These are phyloP conservation scores for Trichoderma breve DNA, from an alignment of 2,329 filamentous ascomycete species.

Conservation along the genomic window DNA sequence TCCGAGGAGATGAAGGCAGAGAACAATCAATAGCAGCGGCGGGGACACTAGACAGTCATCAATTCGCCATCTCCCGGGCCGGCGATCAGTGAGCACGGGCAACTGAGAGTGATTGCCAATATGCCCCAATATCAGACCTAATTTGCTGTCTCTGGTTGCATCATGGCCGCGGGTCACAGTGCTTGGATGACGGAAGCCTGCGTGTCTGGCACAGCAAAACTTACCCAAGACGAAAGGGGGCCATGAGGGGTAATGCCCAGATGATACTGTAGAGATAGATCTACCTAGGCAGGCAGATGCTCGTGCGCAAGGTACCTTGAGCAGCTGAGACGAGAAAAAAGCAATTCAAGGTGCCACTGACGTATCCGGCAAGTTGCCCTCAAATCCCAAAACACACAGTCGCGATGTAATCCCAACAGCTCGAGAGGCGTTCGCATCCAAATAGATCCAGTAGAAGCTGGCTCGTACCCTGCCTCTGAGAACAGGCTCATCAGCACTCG, in stretches of 20 bases:
- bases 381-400: neutral
- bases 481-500: neutral
- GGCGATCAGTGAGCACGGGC: conserved; percentile 8
- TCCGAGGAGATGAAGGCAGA: neutral
- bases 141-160: neutral
- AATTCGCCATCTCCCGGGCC: neutral
- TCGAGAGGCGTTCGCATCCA: neutral
- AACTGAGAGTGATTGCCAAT: neutral
- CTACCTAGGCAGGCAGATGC: neutral
- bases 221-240: neutral
- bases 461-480: neutral
- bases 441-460: neutral
- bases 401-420: neutral
- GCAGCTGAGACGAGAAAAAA: neutral
- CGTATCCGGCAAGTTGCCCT: neutral
- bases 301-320: neutral
- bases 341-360: neutral
- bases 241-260: neutral
- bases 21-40: conserved; percentile 16
- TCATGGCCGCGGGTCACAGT: neutral
- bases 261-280: neutral
- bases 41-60: neutral
- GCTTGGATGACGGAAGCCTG: neutral
- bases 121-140: neutral
- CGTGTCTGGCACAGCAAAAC: neutral